These are phyloP conservation scores for Penicillium egyptiacum DNA, from an alignment of 495 filamentous ascomycete genomes.

Conservation along the genomic window DNA sequence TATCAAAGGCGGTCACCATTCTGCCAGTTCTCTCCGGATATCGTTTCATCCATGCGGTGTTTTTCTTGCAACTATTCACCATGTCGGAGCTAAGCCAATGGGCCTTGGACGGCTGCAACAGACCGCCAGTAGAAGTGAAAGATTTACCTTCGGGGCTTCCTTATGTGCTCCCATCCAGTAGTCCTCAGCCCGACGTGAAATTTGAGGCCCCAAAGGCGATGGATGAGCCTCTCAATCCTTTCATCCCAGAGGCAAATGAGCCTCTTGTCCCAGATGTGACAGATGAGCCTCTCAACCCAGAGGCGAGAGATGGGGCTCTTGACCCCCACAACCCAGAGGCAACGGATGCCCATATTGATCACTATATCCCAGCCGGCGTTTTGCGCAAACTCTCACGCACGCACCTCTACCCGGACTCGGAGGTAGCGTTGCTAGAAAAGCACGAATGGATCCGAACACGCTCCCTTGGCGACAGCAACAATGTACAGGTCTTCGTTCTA, in stretches of 20 bases:
- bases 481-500: slow-evolving; percentile 62
- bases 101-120: neutral
- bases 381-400: slow-evolving; percentile 5
- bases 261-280: neutral
- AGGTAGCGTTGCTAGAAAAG: slow-evolving; percentile 29
- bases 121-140: neutral
- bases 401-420: slow-evolving; percentile 16
- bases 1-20: slow-evolving; percentile 3
- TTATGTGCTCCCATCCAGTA: neutral
- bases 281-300: neutral
- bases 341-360: neutral
- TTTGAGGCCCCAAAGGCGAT: neutral
- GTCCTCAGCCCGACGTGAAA: neutral
- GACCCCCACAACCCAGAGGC: neutral
- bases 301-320: neutral
- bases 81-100: neutral
- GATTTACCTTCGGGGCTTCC: neutral
- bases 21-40: neutral
- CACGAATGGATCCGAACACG: slow-evolving; percentile 37
- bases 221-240: neutral
- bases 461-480: slow-evolving; percentile 12
- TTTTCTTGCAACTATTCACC: neutral
- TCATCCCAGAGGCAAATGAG: neutral
- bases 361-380: slow-evolving; percentile 19
- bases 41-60: neutral